A percentile compares a stretch with the other conserved stretches of the same genome.
phyloP scores from a whole-genome alignment of 768 basidiomycete species.

The Amanita rubescens region DNA sequence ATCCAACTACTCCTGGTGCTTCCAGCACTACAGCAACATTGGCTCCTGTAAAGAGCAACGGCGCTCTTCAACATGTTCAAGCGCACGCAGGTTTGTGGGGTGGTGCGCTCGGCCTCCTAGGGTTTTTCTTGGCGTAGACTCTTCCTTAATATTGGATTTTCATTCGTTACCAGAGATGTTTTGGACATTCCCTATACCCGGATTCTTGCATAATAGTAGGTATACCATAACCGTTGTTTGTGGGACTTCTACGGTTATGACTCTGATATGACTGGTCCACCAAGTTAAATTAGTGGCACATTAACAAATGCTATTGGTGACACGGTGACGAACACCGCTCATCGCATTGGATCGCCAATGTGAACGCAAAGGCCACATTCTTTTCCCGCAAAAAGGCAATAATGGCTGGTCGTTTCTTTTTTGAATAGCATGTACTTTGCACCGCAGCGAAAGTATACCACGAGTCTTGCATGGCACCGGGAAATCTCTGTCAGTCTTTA shows the following conservation, averaged over 20 bases:
- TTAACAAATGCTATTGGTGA: conserved; percentile 31
- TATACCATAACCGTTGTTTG: background rate
- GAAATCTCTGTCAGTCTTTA: no score
- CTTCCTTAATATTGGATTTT: background rate
- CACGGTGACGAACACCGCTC: conserved; percentile 30
- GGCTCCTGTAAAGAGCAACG: background rate
- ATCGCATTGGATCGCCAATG: no score
- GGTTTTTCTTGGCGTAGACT: background rate
- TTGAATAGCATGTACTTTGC: conserved; percentile 26
- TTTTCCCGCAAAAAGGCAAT: conserved; percentile 29
- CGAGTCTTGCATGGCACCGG: no score
- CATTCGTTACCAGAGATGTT: background rate
- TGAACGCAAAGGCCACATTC: conserved; percentile 34
- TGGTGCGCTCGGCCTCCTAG: background rate
- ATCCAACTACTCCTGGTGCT: background rate
- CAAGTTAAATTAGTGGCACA: conserved; percentile 32
- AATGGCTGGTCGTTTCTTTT: conserved; percentile 23
- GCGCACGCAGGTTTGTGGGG: background rate
- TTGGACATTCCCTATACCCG: background rate
- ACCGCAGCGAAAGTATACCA: conserved; percentile 43
- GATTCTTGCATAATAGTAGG: background rate
- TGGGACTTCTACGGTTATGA: background rate
- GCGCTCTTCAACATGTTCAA: background rate
- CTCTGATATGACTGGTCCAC: conserved; percentile 24
- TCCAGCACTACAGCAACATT: background rate